These are phyloP conservation scores for Exophiala phaeomuriformis DNA, from an alignment of 2,329 filamentous ascomycete genomes.

Conservation along the genomic window DNA sequence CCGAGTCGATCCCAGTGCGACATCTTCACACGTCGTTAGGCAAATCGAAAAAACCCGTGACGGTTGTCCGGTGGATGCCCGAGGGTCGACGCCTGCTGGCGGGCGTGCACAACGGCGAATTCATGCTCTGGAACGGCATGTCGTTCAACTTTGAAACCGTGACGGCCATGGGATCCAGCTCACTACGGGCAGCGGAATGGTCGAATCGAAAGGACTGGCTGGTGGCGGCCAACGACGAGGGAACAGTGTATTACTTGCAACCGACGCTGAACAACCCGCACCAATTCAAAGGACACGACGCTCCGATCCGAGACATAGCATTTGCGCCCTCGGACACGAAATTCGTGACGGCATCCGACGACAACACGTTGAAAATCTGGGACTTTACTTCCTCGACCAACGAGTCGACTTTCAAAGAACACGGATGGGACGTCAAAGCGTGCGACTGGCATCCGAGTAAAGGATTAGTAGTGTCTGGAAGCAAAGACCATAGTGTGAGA, in stretches of 20 bases:
- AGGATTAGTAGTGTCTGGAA: slow-evolving; percentile 87
- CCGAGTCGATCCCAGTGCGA: slow-evolving; percentile 85
- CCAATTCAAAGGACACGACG: slow-evolving; percentile 81
- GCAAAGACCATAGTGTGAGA: slow-evolving; percentile 95
- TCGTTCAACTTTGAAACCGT: slow-evolving; percentile 99
- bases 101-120: slow-evolving; percentile 92
- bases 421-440: slow-evolving; percentile 94
- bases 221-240: slow-evolving; percentile 89
- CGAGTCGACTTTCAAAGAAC: slow-evolving; percentile 79
- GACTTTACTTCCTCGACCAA: slow-evolving; percentile 83
- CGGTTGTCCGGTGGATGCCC: slow-evolving; percentile 94
- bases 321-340: slow-evolving; percentile 93
- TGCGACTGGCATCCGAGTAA: slow-evolving; percentile 98
- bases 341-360: slow-evolving; percentile 92
- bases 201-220: slow-evolving; percentile 97
- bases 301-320: slow-evolving; percentile 82
- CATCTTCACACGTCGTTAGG: slow-evolving; percentile 97
- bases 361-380: slow-evolving; percentile 88
- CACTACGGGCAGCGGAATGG: slow-evolving; percentile 75
- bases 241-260: slow-evolving; percentile 96
- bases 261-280: slow-evolving; percentile 99
- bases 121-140: slow-evolving; percentile 97
- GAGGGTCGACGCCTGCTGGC: slow-evolving; percentile 87
- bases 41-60: slow-evolving; percentile 96
- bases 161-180: slow-evolving; percentile 57